These are phyloP conservation scores for Ilyonectria sp. DNA, from an alignment of 2,329 filamentous ascomycete species.

Conservation along the genomic window DNA sequence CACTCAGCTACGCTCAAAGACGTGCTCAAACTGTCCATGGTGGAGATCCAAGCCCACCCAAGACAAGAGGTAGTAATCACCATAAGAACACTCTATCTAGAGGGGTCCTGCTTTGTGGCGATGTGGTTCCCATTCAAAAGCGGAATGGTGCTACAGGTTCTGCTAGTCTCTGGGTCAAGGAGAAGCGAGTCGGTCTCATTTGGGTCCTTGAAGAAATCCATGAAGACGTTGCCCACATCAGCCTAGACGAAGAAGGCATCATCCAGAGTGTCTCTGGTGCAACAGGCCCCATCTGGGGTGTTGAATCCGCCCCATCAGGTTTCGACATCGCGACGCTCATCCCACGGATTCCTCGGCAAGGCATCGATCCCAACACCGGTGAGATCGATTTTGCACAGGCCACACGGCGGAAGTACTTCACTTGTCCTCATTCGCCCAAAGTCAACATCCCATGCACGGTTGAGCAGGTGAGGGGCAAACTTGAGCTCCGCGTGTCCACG, in stretches of 20 bases:
- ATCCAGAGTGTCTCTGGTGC: slow-evolving; percentile 81
- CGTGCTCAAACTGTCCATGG: slow-evolving; percentile 77
- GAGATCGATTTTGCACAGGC: slow-evolving; percentile 86
- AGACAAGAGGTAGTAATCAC: slow-evolving; percentile 69
- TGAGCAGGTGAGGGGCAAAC: slow-evolving; percentile 77
- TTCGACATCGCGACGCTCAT: slow-evolving; percentile 85
- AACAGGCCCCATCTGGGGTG: slow-evolving; percentile 89
- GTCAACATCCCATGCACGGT: slow-evolving; percentile 90
- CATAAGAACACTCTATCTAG: slow-evolving; percentile 83
- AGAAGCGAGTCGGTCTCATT: slow-evolving; percentile 92
- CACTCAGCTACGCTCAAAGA: slow-evolving; percentile 67
- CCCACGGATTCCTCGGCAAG: slow-evolving; percentile 84
- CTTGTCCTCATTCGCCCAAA: slow-evolving; percentile 82
- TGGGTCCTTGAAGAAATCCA: slow-evolving; percentile 99
- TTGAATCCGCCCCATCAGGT: slow-evolving; percentile 75
- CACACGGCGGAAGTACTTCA: slow-evolving; percentile 82
- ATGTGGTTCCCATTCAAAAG: slow-evolving; percentile 98
- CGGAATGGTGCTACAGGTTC: slow-evolving; percentile 92
- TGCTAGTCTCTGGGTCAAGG: slow-evolving; percentile 98
- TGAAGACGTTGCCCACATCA: slow-evolving; percentile 87
- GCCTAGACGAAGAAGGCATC: slow-evolving; percentile 82
- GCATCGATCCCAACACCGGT: slow-evolving; percentile 77
- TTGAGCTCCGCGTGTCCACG: slow-evolving; percentile 87
- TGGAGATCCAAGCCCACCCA: slow-evolving; percentile 68
- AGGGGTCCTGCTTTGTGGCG: slow-evolving; percentile 92